Conservation (phyloP, 1,284 basidiomycete species). For the Athelia psychrophila region DNA sequence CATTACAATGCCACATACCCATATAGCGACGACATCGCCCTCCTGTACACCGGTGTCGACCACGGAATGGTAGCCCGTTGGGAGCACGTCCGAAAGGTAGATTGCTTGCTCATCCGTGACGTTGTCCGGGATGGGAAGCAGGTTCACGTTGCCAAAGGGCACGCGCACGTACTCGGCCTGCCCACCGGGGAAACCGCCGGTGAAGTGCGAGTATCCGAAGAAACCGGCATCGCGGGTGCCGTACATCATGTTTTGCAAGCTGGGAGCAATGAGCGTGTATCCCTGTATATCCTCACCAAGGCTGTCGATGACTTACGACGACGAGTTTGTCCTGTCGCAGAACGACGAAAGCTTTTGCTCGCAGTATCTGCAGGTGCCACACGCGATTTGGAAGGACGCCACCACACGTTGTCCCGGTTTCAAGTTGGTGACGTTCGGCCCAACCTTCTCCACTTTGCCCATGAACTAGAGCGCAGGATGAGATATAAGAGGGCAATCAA, state of each 20-base stretch:
- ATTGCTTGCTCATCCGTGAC: constrained; percentile 64
- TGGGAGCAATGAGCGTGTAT: no score
- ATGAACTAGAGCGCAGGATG: no score
- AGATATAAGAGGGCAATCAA: no score
- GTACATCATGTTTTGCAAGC: constrained; percentile 64
- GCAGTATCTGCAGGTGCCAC: constrained; percentile 74
- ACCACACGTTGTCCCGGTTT: constrained; percentile 69
- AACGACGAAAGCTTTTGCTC: constrained; percentile 69
- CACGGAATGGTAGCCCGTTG: constrained; percentile 73
- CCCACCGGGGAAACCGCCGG: constrained; percentile 70
- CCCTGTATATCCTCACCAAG: background rate
- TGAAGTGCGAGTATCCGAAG: constrained; percentile 74
- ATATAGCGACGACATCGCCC: constrained; percentile 67
- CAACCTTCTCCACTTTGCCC: constrained; percentile 66
- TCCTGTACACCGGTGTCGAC: constrained; percentile 66
- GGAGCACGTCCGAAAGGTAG: constrained; percentile 70
- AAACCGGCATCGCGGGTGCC: constrained; percentile 70
- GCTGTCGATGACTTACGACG: constrained; percentile 41
- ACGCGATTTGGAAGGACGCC: constrained; percentile 76
- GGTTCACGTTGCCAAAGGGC: constrained; percentile 70
- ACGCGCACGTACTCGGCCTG: constrained; percentile 71
- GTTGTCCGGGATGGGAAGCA: constrained; percentile 64
- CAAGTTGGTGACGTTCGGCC: constrained; percentile 59
- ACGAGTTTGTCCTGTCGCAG: constrained; percentile 72
- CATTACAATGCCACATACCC: constrained; percentile 41